Conservation (phyloP, 768 basidiomycete species). For the Leccinum arenicola region DNA sequence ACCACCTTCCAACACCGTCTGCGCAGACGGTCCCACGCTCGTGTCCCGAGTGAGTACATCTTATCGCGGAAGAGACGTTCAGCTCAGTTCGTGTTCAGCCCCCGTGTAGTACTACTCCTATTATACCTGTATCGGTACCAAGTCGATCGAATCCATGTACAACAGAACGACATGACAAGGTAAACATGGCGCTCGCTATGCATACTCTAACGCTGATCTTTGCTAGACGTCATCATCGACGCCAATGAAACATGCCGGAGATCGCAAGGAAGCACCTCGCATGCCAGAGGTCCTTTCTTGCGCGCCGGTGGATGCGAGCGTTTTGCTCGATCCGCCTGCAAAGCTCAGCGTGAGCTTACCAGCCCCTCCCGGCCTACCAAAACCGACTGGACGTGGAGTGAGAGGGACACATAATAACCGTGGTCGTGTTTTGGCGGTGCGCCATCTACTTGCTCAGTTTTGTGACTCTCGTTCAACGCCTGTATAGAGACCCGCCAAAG, state of each 20-base stretch:
- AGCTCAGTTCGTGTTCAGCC: slow-evolving; percentile 9
- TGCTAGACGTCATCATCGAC: slow-evolving; percentile 6
- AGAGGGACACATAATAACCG: neutral
- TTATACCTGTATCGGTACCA: neutral
- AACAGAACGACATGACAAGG: slow-evolving; percentile 2
- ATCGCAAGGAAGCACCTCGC: neutral
- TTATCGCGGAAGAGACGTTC: neutral
- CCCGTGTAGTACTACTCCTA: neutral
- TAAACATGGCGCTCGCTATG: neutral
- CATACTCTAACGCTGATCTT: neutral
- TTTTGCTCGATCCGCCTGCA: neutral
- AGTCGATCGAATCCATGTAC: neutral
- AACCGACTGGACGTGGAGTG: neutral
- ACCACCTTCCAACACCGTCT: neutral
- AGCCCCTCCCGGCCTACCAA: slow-evolving; percentile 11
- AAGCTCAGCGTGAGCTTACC: slow-evolving; percentile 3
- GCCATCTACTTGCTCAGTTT: neutral
- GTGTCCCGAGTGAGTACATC: slow-evolving; percentile 4
- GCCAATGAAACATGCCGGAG: neutral
- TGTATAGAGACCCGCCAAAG: slow-evolving; percentile 4
- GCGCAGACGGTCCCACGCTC: neutral
- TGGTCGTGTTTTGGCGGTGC: neutral
- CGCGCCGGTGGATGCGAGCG: neutral
- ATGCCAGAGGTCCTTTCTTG: slow-evolving; percentile 1
- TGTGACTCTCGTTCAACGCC: neutral